These are phyloP conservation scores for Achaetomium macrosporum DNA, from an alignment of 2,329 filamentous ascomycete species.

Conservation along the genomic window DNA sequence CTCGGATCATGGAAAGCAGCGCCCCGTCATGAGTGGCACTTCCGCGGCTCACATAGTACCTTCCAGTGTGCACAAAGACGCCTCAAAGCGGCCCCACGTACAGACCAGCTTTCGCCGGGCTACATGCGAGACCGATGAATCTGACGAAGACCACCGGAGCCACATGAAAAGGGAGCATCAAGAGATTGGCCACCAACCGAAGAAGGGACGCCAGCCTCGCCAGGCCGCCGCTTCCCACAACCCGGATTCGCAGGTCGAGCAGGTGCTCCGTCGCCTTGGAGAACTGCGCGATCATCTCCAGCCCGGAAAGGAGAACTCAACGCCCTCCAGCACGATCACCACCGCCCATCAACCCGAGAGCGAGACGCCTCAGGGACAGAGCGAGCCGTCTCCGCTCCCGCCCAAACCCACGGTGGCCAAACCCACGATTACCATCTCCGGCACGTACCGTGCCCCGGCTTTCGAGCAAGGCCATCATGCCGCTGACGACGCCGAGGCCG, in stretches of 20 bases:
- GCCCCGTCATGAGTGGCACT: neutral
- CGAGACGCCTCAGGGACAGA: neutral
- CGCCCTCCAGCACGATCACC: neutral
- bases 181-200: neutral
- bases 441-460: slow-evolving; percentile 9
- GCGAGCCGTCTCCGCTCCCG: neutral
- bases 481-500: neutral
- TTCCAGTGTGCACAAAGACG: neutral
- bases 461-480: neutral
- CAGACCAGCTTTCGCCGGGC: neutral
- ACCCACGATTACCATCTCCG: slow-evolving; percentile 4
- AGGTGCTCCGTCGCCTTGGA: no score
- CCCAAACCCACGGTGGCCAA: neutral
- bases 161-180: neutral
- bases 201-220: neutral
- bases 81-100: neutral
- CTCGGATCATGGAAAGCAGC: neutral
- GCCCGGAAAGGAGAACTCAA: neutral
- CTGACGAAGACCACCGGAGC: neutral
- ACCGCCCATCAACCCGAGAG: neutral
- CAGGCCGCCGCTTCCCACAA: no score
- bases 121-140: neutral
- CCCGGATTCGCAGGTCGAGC: neutral
- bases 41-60: neutral
- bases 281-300: no score